These are phyloP conservation scores for Spinellus fusiger DNA, from an alignment of 192 early-diverging fungal genomes.

Conservation along the genomic window DNA sequence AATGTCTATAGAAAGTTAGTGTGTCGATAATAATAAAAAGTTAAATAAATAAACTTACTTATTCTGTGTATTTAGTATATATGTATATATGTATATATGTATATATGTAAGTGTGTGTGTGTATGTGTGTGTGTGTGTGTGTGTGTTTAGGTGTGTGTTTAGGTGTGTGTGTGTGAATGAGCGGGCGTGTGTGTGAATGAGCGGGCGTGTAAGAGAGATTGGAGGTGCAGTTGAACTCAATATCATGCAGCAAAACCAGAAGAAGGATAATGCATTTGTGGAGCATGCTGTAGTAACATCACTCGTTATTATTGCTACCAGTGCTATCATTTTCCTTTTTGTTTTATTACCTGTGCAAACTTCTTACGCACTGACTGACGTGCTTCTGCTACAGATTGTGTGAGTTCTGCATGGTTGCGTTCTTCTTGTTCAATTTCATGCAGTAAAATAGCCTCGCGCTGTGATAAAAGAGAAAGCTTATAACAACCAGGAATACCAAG, in stretches of 20 bases:
- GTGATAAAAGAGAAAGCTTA: background rate
- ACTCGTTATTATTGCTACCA: too few relatives aligned
- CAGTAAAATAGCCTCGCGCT: background rate
- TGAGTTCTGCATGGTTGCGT: background rate
- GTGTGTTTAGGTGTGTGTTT: background rate
- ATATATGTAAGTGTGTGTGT: background rate
- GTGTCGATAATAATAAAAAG: too few relatives aligned
- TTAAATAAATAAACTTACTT: background rate
- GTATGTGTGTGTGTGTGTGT: background rate
- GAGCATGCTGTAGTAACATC: too few relatives aligned
- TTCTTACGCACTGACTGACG: background rate
- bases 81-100: background rate
- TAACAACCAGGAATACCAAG: constrained; percentile 43
- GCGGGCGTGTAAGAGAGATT: background rate
- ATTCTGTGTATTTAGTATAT: background rate
- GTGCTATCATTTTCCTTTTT: too few relatives aligned
- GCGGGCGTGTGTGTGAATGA: background rate
- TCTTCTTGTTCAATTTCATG: background rate
- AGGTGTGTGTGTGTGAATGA: background rate
- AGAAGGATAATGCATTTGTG: too few relatives aligned
- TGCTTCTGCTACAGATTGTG: background rate
- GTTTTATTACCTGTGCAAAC: background rate
- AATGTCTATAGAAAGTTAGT: too few relatives aligned
- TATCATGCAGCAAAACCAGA: too few relatives aligned
- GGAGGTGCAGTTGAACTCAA: too few relatives aligned